Evolutionary conservation across 257 asterid genomes (phyloP), one percentile per base, ranked within the genome.

Genomic region (Rhazya stricta): DNA sequence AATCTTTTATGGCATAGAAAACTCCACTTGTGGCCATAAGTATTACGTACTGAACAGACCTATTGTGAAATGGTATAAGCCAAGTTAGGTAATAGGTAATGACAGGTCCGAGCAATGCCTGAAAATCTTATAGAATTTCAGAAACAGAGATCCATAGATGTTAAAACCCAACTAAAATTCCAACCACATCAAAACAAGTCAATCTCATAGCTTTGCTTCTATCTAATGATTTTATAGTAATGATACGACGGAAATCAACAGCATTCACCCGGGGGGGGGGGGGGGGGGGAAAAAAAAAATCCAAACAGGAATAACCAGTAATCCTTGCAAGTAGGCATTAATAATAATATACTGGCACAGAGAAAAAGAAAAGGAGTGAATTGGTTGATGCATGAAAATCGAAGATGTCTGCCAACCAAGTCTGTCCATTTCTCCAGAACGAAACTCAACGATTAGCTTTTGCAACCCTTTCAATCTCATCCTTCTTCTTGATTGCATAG

Each of bases 401-500:
- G 12, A 36, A 66, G 27, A 15, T 10, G 62, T 37, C 39, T 36
- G 43, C 25, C 27, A n/a, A 50, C 18, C 21, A 56, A 34, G 42
- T 57, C 39, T 15, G 3, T n/a, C 27, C 73, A 50, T 50, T 76
- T 60, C 69, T 57, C 74, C 50, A 67, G 30, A 56, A 3, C 23
- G 43, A 12, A 45, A 76, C 65, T 78, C 72, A 90, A 85, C 93
- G 93, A 72, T 90, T 90, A 74, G 93, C 96, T 87, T 90, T 89
- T 3, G 91, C 96, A 58, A 89, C 92, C 81, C 96, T 88, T 83
- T 90, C 93, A 21, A 90, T 88, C 80, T 90, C 93, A 48, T 90
- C 93, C 82, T 90, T 86, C 91, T 90, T 90, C 87, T 90, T 88
- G 81, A 90, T 90, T 0, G 96, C 96, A 46, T 90, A 88, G 81